Evolutionary conservation across 2,329 filamentous ascomycete species (phyloP), one percentile per base, ranked within the genome.

Genomic region (Aspergillus persii): DNA sequence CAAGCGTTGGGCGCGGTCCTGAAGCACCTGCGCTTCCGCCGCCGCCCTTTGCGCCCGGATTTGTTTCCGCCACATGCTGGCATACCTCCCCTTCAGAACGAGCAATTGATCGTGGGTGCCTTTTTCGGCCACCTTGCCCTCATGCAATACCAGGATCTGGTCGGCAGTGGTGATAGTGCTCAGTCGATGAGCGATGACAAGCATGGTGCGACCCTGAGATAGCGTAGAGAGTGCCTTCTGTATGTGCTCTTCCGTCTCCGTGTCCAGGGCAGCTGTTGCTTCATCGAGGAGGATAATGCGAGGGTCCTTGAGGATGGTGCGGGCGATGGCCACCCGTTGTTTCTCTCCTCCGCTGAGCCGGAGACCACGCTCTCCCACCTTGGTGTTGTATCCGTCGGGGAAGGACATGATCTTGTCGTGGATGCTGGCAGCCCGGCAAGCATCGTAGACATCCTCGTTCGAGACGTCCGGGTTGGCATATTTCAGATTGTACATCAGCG

Each of bases 221-320:
- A 98, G 86, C 12, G 85, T 91, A 59, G 88, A 88, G 33, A 99
- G 84, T 39, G 93, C 92, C 60, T 89, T 86, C 76, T 97, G 93
- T 60, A 97, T 96, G 71, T 96, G 90, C 74, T 96, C 90, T 75
- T 97, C 93, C 0, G 93, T 97, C 65, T 95, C 91, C 0, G 91
- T 92, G 72, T 97, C 93, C 31, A 97, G 81, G 8, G 93, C 92
- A 36, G 93, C 94, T 1, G 92, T 97, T 11, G 93, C 93, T 76
- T 97, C 93, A 72, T 97, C 93, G 44, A 97, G 81, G 77, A 97
- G 89, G 71, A 96, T 96, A 69, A 97, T 93, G 54, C 89, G 88
- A 1, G 93, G 92, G 66, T 96, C 87, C 77, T 97, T 97, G 65
- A 97, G 83, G 63, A 97, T 95, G 0, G 93, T 96, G 56, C 93